A percentile compares a stretch with the other conserved stretches of the same genome.
Conservation (phyloP, 2,329 filamentous ascomycete genomes). For the Diaporthe humulicola region DNA sequence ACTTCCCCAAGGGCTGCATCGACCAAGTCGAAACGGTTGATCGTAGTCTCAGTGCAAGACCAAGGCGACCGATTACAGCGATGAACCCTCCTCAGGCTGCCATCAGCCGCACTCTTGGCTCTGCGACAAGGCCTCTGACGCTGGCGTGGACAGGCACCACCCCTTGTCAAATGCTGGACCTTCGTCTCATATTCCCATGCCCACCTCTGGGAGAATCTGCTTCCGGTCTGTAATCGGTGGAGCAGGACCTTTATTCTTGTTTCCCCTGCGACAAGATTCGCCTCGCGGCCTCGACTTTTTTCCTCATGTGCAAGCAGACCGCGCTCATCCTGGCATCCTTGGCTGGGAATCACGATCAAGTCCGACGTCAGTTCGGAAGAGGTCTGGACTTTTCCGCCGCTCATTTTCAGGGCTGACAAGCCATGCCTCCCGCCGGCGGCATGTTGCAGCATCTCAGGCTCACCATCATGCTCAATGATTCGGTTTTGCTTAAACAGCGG, state of each 20-base stretch:
- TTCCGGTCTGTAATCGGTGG: constrained; percentile 45
- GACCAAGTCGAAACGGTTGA: constrained; percentile 29
- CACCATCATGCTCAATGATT: background rate
- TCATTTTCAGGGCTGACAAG: background rate
- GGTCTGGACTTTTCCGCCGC: constrained; percentile 23
- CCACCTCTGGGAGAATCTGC: constrained; percentile 42
- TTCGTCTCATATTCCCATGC: constrained; percentile 45
- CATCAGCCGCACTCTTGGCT: constrained; percentile 37
- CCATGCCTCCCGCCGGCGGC: constrained; percentile 4
- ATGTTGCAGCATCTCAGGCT: background rate
- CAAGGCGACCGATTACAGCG: constrained; percentile 28
- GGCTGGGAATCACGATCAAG: background rate
- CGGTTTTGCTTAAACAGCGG: background rate
- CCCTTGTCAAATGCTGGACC: constrained; percentile 33
- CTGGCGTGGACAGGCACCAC: constrained; percentile 19
- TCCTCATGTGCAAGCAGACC: background rate
- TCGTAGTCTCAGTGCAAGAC: constrained; percentile 28
- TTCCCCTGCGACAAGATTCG: constrained; percentile 42
- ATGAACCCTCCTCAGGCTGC: constrained; percentile 31
- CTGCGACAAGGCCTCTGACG: constrained; percentile 33
- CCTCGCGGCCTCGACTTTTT: constrained; percentile 6
- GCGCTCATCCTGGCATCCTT: background rate
- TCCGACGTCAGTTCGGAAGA: background rate
- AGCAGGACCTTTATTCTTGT: constrained; percentile 39
- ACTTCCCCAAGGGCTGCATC: constrained; percentile 10